phyloP scores from a whole-genome alignment of 169 alveolate species.

The Besnoitia besnoiti region DNA sequence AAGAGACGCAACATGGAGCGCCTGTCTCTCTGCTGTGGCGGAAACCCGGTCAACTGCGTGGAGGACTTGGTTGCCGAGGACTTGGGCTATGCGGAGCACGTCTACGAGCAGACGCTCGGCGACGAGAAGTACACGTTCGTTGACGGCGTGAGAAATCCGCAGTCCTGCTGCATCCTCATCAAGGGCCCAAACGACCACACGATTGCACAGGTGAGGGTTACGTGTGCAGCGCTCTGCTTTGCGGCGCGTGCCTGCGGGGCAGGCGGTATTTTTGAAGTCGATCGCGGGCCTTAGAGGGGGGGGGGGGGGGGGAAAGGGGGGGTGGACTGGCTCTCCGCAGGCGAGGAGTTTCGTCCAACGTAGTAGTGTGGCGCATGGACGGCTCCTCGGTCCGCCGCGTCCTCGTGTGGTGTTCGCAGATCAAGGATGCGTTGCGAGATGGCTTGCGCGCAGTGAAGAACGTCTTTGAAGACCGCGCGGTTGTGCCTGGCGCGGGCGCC shows the following conservation, averaged over 20 bases:
- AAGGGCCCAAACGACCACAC: slow-evolving; percentile 98
- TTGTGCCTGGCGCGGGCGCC: slow-evolving; percentile 99
- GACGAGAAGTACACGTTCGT: slow-evolving; percentile 98
- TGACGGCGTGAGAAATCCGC: slow-evolving; percentile 95
- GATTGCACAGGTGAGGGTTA: slow-evolving; percentile 87
- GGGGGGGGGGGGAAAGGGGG: no score
- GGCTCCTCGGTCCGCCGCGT: no score
- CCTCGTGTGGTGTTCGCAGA: slow-evolving; percentile 53
- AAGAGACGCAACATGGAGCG: slow-evolving; percentile 99
- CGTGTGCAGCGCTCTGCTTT: no score
- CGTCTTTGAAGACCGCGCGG: slow-evolving; percentile 93
- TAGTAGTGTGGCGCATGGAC: no score
- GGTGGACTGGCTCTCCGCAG: no score
- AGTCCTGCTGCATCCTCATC: slow-evolving; percentile 95
- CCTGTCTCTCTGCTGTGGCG: slow-evolving; percentile 97
- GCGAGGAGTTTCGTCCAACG: no score
- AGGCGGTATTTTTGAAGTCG: no score
- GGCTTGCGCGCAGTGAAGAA: slow-evolving; percentile 97
- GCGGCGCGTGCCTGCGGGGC: no score
- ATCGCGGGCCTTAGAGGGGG: no score
- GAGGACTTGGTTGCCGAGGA: slow-evolving; percentile 93
- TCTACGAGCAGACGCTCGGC: slow-evolving; percentile 94
- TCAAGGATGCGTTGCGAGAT: slow-evolving; percentile 97
- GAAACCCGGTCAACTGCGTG: slow-evolving; percentile 96
- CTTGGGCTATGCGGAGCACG: slow-evolving; percentile 96